Percentiles rank a stretch among this genome's conserved stretches.
phyloP scores from a whole-genome alignment of 1,284 basidiomycete genomes.

The Malassezia dermatis region DNA sequence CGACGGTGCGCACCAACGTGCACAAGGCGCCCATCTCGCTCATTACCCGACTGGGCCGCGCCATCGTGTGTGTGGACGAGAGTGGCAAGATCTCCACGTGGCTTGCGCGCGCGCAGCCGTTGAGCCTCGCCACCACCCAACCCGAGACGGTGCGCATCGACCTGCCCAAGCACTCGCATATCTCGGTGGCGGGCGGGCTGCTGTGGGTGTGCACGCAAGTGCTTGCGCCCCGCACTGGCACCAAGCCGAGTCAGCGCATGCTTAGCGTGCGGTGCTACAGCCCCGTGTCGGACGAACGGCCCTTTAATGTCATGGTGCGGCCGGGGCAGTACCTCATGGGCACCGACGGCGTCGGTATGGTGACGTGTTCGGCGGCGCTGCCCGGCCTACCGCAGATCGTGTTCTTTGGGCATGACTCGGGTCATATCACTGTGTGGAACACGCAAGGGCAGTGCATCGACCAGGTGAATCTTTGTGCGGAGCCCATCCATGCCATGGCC shows the following conservation, averaged over 20 bases:
- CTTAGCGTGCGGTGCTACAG: constrained; percentile 37
- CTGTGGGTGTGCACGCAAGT: constrained; percentile 34
- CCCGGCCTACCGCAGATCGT: constrained; percentile 60
- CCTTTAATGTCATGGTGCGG: constrained; percentile 39
- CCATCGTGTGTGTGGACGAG: constrained; percentile 40
- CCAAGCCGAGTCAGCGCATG: constrained; percentile 14
- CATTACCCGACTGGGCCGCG: constrained; percentile 28
- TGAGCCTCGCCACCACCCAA: constrained; percentile 22
- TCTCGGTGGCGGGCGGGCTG: constrained; percentile 31
- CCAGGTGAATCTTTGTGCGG: constrained; percentile 22
- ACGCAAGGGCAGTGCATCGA: constrained; percentile 24
- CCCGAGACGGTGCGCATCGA: constrained; percentile 40
- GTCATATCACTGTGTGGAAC: constrained; percentile 51
- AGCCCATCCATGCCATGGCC: constrained; percentile 32
- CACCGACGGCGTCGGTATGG: constrained; percentile 62
- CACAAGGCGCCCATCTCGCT: constrained; percentile 32
- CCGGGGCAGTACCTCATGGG: constrained; percentile 47
- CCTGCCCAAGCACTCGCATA: constrained; percentile 30
- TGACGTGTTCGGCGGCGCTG: constrained; percentile 68
- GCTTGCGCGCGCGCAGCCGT: constrained; percentile 21
- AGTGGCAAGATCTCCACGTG: constrained; percentile 43
- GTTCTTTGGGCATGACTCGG: constrained; percentile 88
- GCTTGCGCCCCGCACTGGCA: constrained; percentile 7
- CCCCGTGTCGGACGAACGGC: constrained; percentile 35
- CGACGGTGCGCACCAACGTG: constrained; percentile 21